Evolutionary conservation across 1,284 basidiomycete species (phyloP).

Genomic region (Puccinia novopanici): DNA sequence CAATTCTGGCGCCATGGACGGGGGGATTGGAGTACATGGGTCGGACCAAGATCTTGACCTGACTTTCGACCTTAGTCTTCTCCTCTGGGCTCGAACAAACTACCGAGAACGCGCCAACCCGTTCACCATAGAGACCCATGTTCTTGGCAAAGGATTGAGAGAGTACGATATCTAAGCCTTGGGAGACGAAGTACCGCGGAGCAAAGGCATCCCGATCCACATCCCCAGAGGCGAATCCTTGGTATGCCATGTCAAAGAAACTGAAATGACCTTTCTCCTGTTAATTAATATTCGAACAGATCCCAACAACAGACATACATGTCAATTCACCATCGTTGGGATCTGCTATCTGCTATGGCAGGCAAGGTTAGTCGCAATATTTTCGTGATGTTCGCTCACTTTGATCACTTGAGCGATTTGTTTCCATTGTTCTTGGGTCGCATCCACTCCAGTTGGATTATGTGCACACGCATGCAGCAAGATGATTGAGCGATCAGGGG

Average conservation of each 20-base stretch:
- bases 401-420: constrained; percentile 74
- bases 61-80: constrained; percentile 57
- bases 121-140: constrained; percentile 60
- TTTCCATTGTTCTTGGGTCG: constrained; percentile 84
- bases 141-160: constrained; percentile 60
- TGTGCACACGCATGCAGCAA: constrained; percentile 60
- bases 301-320: not conserved
- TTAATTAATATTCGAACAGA: constrained; percentile 12
- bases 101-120: constrained; percentile 59
- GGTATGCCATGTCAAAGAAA: constrained; percentile 92
- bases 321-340: no score
- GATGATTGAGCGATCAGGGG: constrained; percentile 58
- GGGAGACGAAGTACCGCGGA: constrained; percentile 59
- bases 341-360: not conserved
- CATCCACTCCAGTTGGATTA: constrained; percentile 75
- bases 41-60: constrained; percentile 88
- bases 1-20: constrained; percentile 67
- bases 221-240: constrained; percentile 62
- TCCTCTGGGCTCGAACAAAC: constrained; percentile 58
- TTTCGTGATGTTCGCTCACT: constrained; percentile 52
- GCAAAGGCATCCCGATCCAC: constrained; percentile 58
- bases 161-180: constrained; percentile 59
- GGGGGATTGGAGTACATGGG: constrained; percentile 99
- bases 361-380: not conserved
- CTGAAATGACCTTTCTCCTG: constrained; percentile 81